These are phyloP conservation scores for Xylariaceae sp. DNA, from an alignment of 2,329 filamentous ascomycete genomes.

Conservation along the genomic window DNA sequence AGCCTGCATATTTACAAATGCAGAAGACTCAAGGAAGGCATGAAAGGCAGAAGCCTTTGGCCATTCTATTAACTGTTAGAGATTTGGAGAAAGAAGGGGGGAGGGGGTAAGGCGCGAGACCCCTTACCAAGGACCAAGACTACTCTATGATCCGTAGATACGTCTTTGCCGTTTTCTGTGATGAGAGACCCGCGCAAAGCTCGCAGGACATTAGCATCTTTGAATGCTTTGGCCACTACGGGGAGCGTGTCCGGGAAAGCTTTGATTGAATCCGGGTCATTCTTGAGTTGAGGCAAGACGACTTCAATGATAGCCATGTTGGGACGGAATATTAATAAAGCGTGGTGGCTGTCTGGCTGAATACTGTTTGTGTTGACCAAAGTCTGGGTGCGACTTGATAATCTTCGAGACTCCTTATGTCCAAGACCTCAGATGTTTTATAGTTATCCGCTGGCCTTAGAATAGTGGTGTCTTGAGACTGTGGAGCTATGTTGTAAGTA, in stretches of 20 bases:
- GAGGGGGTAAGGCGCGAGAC: no score
- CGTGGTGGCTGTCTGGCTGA: not conserved
- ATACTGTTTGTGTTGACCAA: no score
- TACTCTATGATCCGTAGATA: conserved; percentile 8
- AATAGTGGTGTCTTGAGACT: no score
- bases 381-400: not conserved
- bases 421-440: not conserved
- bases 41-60: conserved; percentile 5
- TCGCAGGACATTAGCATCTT: conserved; percentile 8
- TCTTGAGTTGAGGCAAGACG: conserved; percentile 20
- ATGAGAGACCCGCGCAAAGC: conserved; percentile 7
- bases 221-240: conserved; percentile 5
- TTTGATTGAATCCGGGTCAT: conserved; percentile 12
- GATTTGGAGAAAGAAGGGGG: no score
- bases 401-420: not conserved
- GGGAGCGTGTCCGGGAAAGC: conserved; percentile 1
- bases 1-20: conserved; percentile 1
- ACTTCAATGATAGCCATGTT: conserved; percentile 25
- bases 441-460: not conserved
- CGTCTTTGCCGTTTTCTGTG: conserved; percentile 18
- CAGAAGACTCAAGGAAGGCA: conserved; percentile 10
- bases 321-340: not conserved
- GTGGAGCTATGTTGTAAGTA: no score
- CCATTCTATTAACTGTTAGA: conserved; percentile 22
- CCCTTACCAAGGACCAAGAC: conserved; percentile 17